Evolutionary conservation across 2,329 filamentous ascomycete species (phyloP).

Genomic region (Amauroascus verrucosus): DNA sequence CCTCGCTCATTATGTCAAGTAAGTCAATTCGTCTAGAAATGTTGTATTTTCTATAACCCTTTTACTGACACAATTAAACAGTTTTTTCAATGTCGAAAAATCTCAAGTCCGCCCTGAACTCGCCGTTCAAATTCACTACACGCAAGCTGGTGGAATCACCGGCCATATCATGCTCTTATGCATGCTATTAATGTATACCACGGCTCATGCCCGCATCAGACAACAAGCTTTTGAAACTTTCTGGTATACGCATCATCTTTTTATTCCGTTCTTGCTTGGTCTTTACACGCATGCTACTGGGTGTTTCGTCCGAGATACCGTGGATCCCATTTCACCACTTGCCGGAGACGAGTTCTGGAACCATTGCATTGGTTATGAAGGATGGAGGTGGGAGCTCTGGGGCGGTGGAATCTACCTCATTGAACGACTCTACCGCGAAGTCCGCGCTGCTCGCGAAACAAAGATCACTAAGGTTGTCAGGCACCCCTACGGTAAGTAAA

Average conservation of each 20-base stretch:
- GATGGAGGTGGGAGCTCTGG: slow-evolving; percentile 93
- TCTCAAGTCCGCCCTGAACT: slow-evolving; percentile 68
- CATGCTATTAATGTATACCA: slow-evolving; percentile 98
- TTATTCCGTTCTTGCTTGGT: slow-evolving; percentile 84
- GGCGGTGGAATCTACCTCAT: slow-evolving; percentile 75
- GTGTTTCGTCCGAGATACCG: slow-evolving; percentile 86
- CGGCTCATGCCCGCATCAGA: slow-evolving; percentile 81
- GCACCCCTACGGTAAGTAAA: slow-evolving; percentile 72
- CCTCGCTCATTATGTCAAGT: slow-evolving; percentile 86
- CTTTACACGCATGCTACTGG: slow-evolving; percentile 94
- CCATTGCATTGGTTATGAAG: slow-evolving; percentile 89
- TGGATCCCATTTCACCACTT: slow-evolving; percentile 66
- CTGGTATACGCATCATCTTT: slow-evolving; percentile 99
- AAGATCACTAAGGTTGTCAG: slow-evolving; percentile 88
- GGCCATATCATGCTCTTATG: slow-evolving; percentile 98
- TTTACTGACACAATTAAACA: slow-evolving; percentile 26
- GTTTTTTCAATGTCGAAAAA: slow-evolving; percentile 90
- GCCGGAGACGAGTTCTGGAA: slow-evolving; percentile 72
- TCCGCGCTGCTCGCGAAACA: slow-evolving; percentile 71
- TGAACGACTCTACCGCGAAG: slow-evolving; percentile 84
- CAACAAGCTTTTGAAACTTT: slow-evolving; percentile 98
- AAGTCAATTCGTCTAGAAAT: slow-evolving; percentile 29
- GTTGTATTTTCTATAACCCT: not conserved
- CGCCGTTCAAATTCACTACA: slow-evolving; percentile 85
- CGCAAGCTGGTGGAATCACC: slow-evolving; percentile 79